Base-by-base conservation (phyloP, 1,284 basidiomycete genomes). In the Trametes sp. region DNA sequence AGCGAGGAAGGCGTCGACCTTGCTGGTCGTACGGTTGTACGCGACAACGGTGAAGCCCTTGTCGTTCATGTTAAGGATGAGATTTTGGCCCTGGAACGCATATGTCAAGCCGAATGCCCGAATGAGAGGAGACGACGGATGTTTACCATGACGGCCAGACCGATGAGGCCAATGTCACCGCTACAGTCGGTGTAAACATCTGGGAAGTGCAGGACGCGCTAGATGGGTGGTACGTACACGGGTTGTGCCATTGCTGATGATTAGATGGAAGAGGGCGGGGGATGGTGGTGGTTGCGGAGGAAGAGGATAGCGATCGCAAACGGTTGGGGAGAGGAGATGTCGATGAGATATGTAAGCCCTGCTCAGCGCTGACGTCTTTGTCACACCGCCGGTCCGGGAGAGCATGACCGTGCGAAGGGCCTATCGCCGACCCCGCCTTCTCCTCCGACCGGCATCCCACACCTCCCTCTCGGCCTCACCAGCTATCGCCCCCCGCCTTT, bases 31-130 rank as follows among this genome's bases (percentile, higher is more conserved):
- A 73, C 97, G 93, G 86, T 99, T 99, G 85, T 93, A 99, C 26
- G 95, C 96, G 70, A 95, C 91, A 73, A 99, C 98, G 69, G 82
- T 96, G 84, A 96, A 99, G 57, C 98, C 98, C 84, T 99, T 98
- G 87, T 98, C 97, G 78, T 96, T 96, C 93, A 98, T 98, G 85
- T 98, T 98, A 71, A 98, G 84, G 78, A 98, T 96, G 74, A 97
- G 80, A 81, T 98, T 98, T 88, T 97, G 95, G 75, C 95, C 94
- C 94, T 96, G 72, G 42, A 42, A 45, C 52, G 61, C 53, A 65
- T 35, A 54, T 4, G 61, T 65, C 50, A 59, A 55, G 64, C 51
- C 61, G 55, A 36, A 44, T 35, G 52, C 14, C 35, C 8, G 63
- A 51, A 36, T 51, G 11, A 48, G 62, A 66, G 57, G 64, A 70